Evolutionary conservation across 257 asterid genomes (phyloP), one percentile per base, ranked within the genome.

Genomic region (Jaltomata sinuosa): DNA sequence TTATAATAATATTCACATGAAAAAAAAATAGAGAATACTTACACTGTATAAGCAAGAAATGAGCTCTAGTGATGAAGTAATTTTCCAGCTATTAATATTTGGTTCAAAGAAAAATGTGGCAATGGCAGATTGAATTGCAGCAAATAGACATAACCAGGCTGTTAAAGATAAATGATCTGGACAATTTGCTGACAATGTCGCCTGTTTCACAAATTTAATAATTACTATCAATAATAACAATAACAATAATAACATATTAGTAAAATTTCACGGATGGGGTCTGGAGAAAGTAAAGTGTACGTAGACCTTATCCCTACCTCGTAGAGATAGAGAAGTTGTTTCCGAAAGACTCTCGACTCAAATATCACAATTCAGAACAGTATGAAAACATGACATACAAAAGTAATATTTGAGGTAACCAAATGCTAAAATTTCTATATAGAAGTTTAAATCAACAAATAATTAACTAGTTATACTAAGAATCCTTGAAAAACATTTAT

Each of bases 91-190:
- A 32, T 83, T 61, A 8, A 88, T 49, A 84, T 87, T 38, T 68
- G 80, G 81, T 72, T 88, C 90, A 12, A 85, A 4, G 64, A 88
- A 77, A 22, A 82, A 62, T 6, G 92, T 53, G 21, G 87, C 57
- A 45, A 68, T 29, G 45, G 78, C 85, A 40, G 89, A 87, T 85
- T 90, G 91, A 2, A 83, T 16, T 4, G 91, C 69, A 36, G 88
- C 89, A 47, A 85, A 12, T 36, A 85, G 87, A 59, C 92, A 90
- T 85, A 87, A 79, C 91, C 90, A 88, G 40, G 91, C 88, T 36
- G 92, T 87, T 21, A 88, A 68, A 22, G 87, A 88, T 78, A 84
- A 83, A 79, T 88, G 92, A 76, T 90, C 91, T 21, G 90, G 91
- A 59, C 87, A 87, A 80, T 81, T 11, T 54, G 72, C 80, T 11